Evolutionary conservation across 208 protist genomes (phyloP).

Genomic region (Trypanosomatidae sp.): DNA sequence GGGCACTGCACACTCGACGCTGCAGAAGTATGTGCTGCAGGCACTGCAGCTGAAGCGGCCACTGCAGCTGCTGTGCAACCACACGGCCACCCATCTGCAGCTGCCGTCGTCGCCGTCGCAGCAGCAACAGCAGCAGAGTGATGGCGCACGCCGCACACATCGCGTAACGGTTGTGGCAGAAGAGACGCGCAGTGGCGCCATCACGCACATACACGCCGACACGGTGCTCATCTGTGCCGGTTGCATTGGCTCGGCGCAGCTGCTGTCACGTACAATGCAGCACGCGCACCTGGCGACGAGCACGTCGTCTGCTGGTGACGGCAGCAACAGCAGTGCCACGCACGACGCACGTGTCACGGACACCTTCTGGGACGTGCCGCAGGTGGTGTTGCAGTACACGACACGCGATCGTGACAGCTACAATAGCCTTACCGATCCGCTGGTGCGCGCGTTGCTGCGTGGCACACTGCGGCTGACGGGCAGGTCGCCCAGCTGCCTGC

Average conservation of each 20-base stretch:
- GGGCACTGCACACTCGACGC: constrained; percentile 44
- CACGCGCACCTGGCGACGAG: too few relatives aligned
- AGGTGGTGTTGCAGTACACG: constrained; percentile 65
- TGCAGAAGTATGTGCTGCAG: constrained; percentile 62
- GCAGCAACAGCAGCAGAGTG: too few relatives aligned
- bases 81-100: too few relatives aligned
- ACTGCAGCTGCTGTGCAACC: constrained; percentile 34
- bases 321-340: constrained; percentile 15
- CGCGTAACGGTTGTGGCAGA: constrained; percentile 2
- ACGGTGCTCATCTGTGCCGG: constrained; percentile 49
- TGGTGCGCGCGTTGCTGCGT: constrained; percentile 31
- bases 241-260: constrained; percentile 32
- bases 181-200: constrained; percentile 32
- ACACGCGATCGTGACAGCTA: constrained; percentile 45
- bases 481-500: constrained; percentile 21
- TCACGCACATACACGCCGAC: constrained; percentile 20
- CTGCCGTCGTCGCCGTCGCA: too few relatives aligned
- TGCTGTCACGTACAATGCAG: too few relatives aligned
- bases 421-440: constrained; percentile 54
- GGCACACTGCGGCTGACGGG: constrained; percentile 16
- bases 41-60: constrained; percentile 51
- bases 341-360: constrained; percentile 22
- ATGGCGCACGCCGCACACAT: constrained; percentile 35
- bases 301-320: constrained; percentile 11
- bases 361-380: constrained; percentile 68